These are phyloP conservation scores for Acephala macrosclerotiorum DNA, from an alignment of 2,329 filamentous ascomycete species.

Conservation along the genomic window DNA sequence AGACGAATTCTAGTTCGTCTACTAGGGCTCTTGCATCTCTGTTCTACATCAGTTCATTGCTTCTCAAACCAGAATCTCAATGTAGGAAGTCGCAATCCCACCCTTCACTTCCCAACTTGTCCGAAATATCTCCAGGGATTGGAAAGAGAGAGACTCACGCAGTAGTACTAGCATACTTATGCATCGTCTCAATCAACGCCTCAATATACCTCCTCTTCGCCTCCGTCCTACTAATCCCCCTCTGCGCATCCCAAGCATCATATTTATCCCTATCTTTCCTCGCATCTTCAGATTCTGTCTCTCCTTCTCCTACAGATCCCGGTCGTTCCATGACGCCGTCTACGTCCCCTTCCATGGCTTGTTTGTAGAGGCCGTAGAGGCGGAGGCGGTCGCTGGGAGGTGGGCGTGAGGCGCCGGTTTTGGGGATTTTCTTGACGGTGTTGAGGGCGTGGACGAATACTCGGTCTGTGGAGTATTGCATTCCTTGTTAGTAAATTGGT, in stretches of 20 bases:
- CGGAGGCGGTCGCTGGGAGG: constrained; percentile 85
- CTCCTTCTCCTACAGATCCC: constrained; percentile 60
- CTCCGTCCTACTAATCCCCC: constrained; percentile 83
- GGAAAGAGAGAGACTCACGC: constrained; percentile 56
- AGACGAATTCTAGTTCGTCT: constrained; percentile 96
- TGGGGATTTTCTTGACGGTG: constrained; percentile 96
- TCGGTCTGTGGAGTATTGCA: constrained; percentile 70
- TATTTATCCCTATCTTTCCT: constrained; percentile 72
- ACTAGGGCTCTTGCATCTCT: constrained; percentile 88
- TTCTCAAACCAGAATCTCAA: background rate
- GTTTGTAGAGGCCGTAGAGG: constrained; percentile 98
- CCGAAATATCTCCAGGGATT: background rate
- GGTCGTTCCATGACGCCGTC: constrained; percentile 93
- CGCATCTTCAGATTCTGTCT: constrained; percentile 56
- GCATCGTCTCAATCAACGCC: constrained; percentile 95
- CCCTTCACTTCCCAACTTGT: background rate
- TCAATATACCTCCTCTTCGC: constrained; percentile 95
- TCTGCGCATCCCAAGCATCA: constrained; percentile 95
- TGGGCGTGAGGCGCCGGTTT: constrained; percentile 88
- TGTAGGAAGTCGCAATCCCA: background rate
- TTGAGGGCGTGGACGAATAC: constrained; percentile 99
- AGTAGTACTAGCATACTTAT: constrained; percentile 87
- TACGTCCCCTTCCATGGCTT: constrained; percentile 98
- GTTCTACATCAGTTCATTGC: constrained; percentile 26
- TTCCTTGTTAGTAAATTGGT: too few relatives aligned